phyloP scores from a whole-genome alignment of 192 early-diverging fungal genomes.

The Linnemannia hyalina region DNA sequence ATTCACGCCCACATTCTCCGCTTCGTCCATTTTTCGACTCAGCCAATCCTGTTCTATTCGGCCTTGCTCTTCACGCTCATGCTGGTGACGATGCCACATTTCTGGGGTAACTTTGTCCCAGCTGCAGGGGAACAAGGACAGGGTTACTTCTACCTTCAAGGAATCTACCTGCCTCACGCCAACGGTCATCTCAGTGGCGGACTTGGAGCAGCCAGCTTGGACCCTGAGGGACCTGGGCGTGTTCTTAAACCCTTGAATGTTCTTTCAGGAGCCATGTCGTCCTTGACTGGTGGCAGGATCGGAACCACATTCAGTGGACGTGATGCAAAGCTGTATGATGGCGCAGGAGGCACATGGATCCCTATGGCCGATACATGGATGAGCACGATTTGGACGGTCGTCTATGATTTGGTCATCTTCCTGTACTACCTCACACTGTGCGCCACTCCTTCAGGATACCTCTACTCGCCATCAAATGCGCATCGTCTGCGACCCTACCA shows the following conservation, averaged over 20 bases:
- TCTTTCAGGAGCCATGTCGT: slow-evolving; percentile 30
- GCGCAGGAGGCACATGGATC: slow-evolving; percentile 57
- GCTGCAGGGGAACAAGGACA: slow-evolving; percentile 49
- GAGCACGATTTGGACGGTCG: slow-evolving; percentile 45
- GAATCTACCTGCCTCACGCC: slow-evolving; percentile 47
- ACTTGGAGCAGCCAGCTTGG: slow-evolving; percentile 31
- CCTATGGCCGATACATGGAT: slow-evolving; percentile 69
- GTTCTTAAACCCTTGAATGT: slow-evolving; percentile 27
- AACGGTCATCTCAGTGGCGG: slow-evolving; percentile 33
- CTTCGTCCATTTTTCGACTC: slow-evolving; percentile 53
- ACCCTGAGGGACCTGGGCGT: slow-evolving; percentile 34
- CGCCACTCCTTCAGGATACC: slow-evolving; percentile 47
- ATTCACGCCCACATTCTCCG: slow-evolving; percentile 51
- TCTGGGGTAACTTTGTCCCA: slow-evolving; percentile 44
- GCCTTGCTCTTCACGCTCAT: slow-evolving; percentile 48
- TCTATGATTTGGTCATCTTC: slow-evolving; percentile 53
- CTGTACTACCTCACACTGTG: slow-evolving; percentile 51
- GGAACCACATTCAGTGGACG: neutral
- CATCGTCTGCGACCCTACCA: slow-evolving; percentile 51
- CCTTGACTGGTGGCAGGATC: slow-evolving; percentile 35
- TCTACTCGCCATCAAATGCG: slow-evolving; percentile 49
- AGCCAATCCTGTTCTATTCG: slow-evolving; percentile 44
- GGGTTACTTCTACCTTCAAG: slow-evolving; percentile 53
- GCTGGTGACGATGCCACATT: slow-evolving; percentile 49
- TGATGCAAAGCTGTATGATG: neutral